Evolutionary conservation across 169 alveolate species (phyloP), one percentile per base, ranked within the genome.

Genomic region (Plasmodium gonderi): DNA sequence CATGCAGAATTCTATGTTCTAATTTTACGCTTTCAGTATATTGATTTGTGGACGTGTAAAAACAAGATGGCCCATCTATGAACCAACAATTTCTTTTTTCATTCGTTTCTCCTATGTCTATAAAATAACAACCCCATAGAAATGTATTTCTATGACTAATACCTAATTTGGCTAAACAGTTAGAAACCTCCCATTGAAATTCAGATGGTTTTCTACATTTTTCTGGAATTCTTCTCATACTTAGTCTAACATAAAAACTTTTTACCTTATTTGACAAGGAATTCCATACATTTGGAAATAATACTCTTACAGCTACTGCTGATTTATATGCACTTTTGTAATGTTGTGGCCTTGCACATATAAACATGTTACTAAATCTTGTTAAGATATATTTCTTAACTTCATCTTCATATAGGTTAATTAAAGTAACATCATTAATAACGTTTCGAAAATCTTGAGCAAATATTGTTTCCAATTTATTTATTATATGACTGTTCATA

Each of bases 131-230:
- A 5, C 98, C 98, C 98, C 98, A 96, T 20, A 94, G 91, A 87
- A 74, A 85, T 0, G 98, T 91, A 60, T 96, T 96, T 80, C 98
- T 94, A 79, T 96, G 98, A 45, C 95, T 75, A 1, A 96, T 47
- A 0, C 97, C 97, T 64, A 96, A 60, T 68, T 83, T 94, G 8
- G 96, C 97, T 68, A 96, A 79, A 33, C 93, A 74, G 67, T 94
- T 75, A 12, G 98, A 96, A 20, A 96, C 97, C 74, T 96, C 98
- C 98, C 98, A 96, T 69, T 96, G 98, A 38, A 96, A 92, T 3
- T 74, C 90, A 11, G 98, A 96, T 4, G 98, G 98, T 26, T 79
- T 91, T 68, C 96, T 95, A 45, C 47, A 14, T 4, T 83, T 83
- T 33, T 95, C 97, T 8, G 95, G 97, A 31, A 96, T 95, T 20